Conservation (phyloP, 306 rosid genomes). For the Psophocarpus tetragonolobus region DNA sequence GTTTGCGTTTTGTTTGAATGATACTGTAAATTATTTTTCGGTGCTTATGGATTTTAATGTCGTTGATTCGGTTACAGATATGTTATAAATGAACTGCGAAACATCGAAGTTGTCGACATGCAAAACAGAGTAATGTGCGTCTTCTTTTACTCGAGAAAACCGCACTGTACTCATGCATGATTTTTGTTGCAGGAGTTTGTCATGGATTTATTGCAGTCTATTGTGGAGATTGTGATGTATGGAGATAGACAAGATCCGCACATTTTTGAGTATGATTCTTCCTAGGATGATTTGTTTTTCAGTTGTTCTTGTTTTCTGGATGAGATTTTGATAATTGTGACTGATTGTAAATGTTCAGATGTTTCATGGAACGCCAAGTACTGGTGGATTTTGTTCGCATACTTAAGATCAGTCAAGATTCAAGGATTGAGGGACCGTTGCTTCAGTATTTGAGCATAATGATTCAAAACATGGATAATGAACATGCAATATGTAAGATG, state of each 20-base stretch:
- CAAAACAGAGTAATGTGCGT: slow-evolving; percentile 40
- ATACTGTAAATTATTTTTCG: not conserved
- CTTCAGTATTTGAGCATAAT: slow-evolving; percentile 87
- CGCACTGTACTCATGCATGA: not conserved
- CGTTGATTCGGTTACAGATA: slow-evolving; percentile 34
- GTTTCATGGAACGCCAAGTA: slow-evolving; percentile 89
- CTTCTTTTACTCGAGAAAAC: not conserved
- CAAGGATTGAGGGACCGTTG: slow-evolving; percentile 71
- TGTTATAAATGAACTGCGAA: slow-evolving; percentile 45
- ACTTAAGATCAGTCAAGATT: slow-evolving; percentile 60
- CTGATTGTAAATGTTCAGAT: slow-evolving; percentile 52
- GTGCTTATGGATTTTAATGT: slow-evolving; percentile 11
- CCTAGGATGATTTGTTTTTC: slow-evolving; percentile 9
- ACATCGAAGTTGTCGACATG: slow-evolving; percentile 41
- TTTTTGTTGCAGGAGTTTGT: slow-evolving; percentile 61
- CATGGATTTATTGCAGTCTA: slow-evolving; percentile 72
- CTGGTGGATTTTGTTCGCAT: slow-evolving; percentile 75
- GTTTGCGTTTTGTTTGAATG: not conserved
- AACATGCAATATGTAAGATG: slow-evolving; percentile 76
- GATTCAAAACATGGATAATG: slow-evolving; percentile 84
- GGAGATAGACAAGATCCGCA: slow-evolving; percentile 82
- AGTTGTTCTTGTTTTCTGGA: slow-evolving; percentile 12
- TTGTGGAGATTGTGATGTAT: slow-evolving; percentile 80
- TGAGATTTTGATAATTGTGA: slow-evolving; percentile 18
- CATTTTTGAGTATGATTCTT: slow-evolving; percentile 70